A percentile compares a stretch with the other conserved stretches of the same genome.
Evolutionary conservation across 2,329 filamentous ascomycete genomes (phyloP).

Genomic region (Fusarium solani-melongenae): DNA sequence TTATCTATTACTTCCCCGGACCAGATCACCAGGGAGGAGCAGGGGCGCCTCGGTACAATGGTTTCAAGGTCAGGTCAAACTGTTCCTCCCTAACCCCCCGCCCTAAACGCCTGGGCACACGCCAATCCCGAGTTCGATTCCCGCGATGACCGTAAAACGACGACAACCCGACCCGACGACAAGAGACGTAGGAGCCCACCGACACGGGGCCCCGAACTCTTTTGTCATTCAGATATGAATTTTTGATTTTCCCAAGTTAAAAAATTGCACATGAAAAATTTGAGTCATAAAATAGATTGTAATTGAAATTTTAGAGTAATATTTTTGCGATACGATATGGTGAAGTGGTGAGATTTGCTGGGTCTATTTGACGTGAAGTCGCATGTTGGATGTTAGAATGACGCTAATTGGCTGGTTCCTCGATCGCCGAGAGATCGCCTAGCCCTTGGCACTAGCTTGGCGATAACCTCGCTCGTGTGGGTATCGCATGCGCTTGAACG

Average conservation of each 20-base stretch:
- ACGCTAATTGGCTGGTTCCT: slow-evolving; percentile 15
- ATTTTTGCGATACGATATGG: neutral
- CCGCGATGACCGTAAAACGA: neutral
- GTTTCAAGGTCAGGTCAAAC: slow-evolving; percentile 44
- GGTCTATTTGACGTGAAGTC: neutral
- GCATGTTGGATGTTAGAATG: neutral
- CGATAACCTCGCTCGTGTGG: slow-evolving; percentile 24
- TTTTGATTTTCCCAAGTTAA: neutral
- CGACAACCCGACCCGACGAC: slow-evolving; percentile 23
- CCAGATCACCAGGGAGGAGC: slow-evolving; percentile 22
- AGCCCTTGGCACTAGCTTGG: slow-evolving; percentile 36
- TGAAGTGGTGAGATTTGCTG: neutral
- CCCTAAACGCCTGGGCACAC: neutral
- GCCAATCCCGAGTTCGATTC: slow-evolving; percentile 2
- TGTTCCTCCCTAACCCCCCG: slow-evolving; percentile 12
- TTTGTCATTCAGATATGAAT: slow-evolving; percentile 28
- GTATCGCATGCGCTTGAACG: slow-evolving; percentile 1
- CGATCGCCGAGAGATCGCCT: slow-evolving; percentile 35
- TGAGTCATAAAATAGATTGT: neutral
- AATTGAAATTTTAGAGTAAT: neutral
- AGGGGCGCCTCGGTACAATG: slow-evolving; percentile 37
- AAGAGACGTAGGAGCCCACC: slow-evolving; percentile 42
- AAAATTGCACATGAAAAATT: neutral
- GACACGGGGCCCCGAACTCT: slow-evolving; percentile 43
- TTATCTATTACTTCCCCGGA: slow-evolving; percentile 16